Conservation (phyloP, 192 early-diverging fungal genomes). For the Dissophora ornata region DNA sequence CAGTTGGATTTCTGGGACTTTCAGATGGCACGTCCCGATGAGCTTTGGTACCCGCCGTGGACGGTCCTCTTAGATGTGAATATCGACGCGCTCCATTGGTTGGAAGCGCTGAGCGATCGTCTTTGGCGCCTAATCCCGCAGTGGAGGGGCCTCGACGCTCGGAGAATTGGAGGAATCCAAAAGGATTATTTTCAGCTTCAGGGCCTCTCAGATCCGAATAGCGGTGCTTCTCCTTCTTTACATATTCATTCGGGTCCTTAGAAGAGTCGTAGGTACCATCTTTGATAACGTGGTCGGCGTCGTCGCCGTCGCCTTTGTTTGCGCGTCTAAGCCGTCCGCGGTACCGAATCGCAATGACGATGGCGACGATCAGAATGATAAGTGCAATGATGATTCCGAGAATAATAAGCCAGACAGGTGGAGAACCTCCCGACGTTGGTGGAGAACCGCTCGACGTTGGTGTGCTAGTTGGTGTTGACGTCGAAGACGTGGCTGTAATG, state of each 20-base stretch:
- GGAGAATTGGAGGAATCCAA: neutral
- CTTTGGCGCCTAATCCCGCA: slow-evolving; percentile 1
- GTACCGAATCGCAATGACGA: neutral
- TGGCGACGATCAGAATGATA: neutral
- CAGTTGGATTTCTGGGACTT: neutral
- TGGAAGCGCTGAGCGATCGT: neutral
- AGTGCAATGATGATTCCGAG: slow-evolving; percentile 1
- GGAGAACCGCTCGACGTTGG: too few species aligned
- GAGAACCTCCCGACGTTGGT: neutral
- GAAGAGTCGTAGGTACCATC: too few species aligned
- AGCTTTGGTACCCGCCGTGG: neutral
- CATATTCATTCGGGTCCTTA: neutral
- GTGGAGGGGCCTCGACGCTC: neutral
- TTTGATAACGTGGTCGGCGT: too few species aligned
- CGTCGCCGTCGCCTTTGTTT: neutral
- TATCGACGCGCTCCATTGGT: neutral
- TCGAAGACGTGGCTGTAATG: neutral
- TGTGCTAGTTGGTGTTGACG: neutral
- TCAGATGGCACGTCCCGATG: neutral
- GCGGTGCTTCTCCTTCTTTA: neutral
- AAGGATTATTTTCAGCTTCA: neutral
- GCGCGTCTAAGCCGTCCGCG: neutral
- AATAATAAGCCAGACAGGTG: neutral
- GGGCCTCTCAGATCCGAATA: neutral
- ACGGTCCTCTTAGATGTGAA: slow-evolving; percentile 3